Evolutionary conservation across 148 eudicot species (phyloP).

Genomic region (Chenopodium quinoa): DNA sequence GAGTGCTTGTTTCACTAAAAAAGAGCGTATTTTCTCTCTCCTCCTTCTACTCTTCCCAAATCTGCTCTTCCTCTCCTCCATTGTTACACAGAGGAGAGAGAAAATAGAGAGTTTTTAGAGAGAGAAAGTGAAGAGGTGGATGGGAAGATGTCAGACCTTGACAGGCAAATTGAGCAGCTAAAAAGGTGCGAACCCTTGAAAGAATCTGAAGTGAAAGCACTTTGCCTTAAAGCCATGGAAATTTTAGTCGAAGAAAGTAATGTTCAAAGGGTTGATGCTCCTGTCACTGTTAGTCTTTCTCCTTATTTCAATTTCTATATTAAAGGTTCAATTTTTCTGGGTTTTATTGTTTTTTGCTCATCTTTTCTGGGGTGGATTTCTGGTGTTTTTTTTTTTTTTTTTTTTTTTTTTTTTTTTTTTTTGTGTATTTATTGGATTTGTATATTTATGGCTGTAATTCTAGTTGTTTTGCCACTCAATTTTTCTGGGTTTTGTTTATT

Average conservation of each 20-base stretch:
- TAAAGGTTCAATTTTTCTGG: neutral
- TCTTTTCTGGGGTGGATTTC: neutral
- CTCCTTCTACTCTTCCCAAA: slow-evolving; percentile 2
- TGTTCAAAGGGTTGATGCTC: slow-evolving; percentile 90
- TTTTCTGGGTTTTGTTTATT: neutral
- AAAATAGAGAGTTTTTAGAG: neutral
- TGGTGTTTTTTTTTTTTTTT: too few relatives aligned
- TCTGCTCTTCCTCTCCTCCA: neutral
- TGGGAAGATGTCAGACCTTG: slow-evolving; percentile 74
- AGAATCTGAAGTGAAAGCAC: slow-evolving; percentile 80
- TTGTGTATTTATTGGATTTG: neutral
- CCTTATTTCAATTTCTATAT: neutral
- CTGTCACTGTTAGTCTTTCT: slow-evolving; percentile 66
- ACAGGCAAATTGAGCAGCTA: slow-evolving; percentile 86
- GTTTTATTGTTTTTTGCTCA: neutral
- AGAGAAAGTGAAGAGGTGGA: slow-evolving; percentile 13
- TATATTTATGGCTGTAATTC: neutral
- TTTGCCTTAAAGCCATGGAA: slow-evolving; percentile 89
- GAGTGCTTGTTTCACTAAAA: neutral
- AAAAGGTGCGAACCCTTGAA: slow-evolving; percentile 79
- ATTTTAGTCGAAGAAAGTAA: slow-evolving; percentile 88
- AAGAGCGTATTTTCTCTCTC: neutral
- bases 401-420: neutral
- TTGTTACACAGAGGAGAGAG: neutral
- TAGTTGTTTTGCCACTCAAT: neutral